Evolutionary conservation across 2,329 filamentous ascomycete species (phyloP), one percentile per base, ranked within the genome.

Genomic region (Aspergillus glaucus): DNA sequence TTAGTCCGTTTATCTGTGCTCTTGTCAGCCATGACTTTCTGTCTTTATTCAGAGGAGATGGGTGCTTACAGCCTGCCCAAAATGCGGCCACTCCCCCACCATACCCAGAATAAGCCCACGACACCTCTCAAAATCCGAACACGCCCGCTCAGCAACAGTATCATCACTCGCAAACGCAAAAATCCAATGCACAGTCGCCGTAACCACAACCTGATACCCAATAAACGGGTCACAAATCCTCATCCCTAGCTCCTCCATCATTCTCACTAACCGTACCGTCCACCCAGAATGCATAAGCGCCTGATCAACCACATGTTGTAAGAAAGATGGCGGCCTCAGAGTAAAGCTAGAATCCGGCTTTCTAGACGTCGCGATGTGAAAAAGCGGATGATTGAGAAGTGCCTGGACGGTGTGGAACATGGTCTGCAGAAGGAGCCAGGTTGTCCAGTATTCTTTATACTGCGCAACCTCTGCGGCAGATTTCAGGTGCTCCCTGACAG

Each of bases 161-260:
- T 43, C 22, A 7, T 51, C 50, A 15, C 32, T 44, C 5, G 50
- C 50, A 42, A 51, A 47, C 4, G 45, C 44, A 21, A 51, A 51
- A 3, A 51, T 41, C 50, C 50, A 51, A 12, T 45, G 44, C 14
- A 49, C 44, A 1, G 50, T 49, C 3, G 50, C 50, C 8, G 47
- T 36, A 1, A 45, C 43, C 1, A 44, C 50, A 8, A 51, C 36
- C 3, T 44, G n/a, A 9, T 45, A 41, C 1, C 39, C 50, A 2
- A 51, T 24, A 10, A 51, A 30, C 3, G 50, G 50, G n/a, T 51
- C 50, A 12, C 43, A 41, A 6, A 51, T 17, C 5, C 45, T 30
- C 9, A 43, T 22, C 4, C 39, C 24, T 19, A 49, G 41, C 9
- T 36, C 19, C n/a, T 49, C 47, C n/a, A 40, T 46, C 2, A 42